Base-by-base conservation (phyloP, 2,329 filamentous ascomycete genomes). In the Ophiocordyceps australis region DNA sequence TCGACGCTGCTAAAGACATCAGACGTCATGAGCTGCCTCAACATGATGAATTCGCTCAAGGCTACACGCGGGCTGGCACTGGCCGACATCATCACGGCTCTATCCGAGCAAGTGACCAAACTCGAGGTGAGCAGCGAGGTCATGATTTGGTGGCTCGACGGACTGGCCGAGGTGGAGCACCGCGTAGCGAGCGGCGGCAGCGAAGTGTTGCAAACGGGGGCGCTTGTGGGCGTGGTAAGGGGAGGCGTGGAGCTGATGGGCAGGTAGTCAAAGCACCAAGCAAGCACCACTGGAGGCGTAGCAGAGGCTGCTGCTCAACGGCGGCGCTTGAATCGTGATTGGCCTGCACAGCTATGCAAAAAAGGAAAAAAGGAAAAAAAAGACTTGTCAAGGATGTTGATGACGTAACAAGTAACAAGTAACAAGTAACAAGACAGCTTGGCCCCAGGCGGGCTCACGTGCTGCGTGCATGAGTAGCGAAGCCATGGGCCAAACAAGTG, bases 81-180 rank as follows among this genome's bases (percentile, higher is more conserved):
- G 32, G 89, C 89, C 4, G 89, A 98, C 46, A 94, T 98, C 30
- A 68, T 98, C 35, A 91, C 83, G 0, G 71, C 81, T 1, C 48
- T 95, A 21, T 71, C 77, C 1, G 85, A 94, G 39, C 78, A 93
- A 53, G 50, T 98, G 30, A 64, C 69, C 13, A 76, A 74, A 45
- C 55, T 94, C 25, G 81, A 93, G 37, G 89, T 93, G 9, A 78
- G 75, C 27, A 63, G 81, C 0, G 77, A 86, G 46, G 86, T 83
- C 9, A 78, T 89, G 60, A 77, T 95, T 27, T 69, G 74, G 3
- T 98, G 89, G 89, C 57, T 98, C 32, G 77, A 89, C 31, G 85
- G 85, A 0, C 55, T 98, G 28, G 83, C 86, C 0, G 80, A 94
- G 39, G 79, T 98, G 27, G 89, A 98, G 56, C 91, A 91, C 52